phyloP scores from a whole-genome alignment of 345 rosid species.

The Camelina sativa region DNA sequence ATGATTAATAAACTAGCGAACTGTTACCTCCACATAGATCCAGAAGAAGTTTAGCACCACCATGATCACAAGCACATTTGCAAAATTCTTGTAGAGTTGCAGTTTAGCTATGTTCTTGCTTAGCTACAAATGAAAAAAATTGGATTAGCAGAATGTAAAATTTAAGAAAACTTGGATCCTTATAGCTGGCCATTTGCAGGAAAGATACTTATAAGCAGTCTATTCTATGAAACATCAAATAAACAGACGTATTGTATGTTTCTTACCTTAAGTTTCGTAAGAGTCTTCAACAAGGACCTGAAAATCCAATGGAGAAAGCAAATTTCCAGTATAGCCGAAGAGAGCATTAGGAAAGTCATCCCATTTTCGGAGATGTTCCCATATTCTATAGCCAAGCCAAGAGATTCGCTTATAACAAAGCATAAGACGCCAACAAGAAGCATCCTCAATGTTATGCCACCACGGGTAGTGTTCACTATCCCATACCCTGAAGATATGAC shows the following conservation, averaged over 20 bases:
- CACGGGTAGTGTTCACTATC: constrained; percentile 74
- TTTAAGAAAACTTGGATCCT: neutral
- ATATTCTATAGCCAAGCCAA: constrained; percentile 47
- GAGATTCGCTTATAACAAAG: constrained; percentile 66
- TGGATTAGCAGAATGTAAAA: neutral
- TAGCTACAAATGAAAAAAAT: constrained; percentile 35
- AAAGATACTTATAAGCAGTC: neutral
- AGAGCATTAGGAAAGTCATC: constrained; percentile 60
- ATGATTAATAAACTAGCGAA: neutral
- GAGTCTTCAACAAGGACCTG: constrained; percentile 72
- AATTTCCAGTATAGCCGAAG: constrained; percentile 67
- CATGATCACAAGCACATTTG: constrained; percentile 70
- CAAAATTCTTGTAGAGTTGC: constrained; percentile 76
- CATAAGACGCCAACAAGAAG: constrained; percentile 65
- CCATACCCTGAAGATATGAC: constrained; percentile 84
- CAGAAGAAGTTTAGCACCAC: constrained; percentile 76
- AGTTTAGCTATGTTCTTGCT: constrained; percentile 73
- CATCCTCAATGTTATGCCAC: constrained; percentile 68
- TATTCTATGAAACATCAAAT: neutral
- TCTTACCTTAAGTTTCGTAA: constrained; percentile 85
- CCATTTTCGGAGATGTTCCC: constrained; percentile 59
- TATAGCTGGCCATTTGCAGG: neutral
- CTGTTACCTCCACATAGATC: constrained; percentile 80
- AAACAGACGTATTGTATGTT: neutral
- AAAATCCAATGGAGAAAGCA: constrained; percentile 79